phyloP scores from a whole-genome alignment of 305 asterid genomes.

The Ajuga reptans region DNA sequence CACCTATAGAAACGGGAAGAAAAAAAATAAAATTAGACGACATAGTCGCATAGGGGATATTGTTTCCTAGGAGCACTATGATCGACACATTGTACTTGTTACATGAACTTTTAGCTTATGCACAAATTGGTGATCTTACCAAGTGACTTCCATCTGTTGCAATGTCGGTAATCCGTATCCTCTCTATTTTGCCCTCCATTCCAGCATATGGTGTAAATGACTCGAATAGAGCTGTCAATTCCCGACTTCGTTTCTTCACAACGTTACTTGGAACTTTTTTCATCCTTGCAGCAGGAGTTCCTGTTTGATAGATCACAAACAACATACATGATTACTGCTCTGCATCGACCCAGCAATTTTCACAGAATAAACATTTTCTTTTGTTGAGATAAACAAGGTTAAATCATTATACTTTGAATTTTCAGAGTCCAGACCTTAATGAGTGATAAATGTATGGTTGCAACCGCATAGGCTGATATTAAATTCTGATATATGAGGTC shows the following conservation, averaged over 20 bases:
- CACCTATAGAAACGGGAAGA: slow-evolving; percentile 42
- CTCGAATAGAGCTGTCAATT: slow-evolving; percentile 72
- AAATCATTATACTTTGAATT: neutral
- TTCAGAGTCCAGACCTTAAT: neutral
- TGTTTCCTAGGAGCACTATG: neutral
- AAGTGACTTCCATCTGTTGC: slow-evolving; percentile 25
- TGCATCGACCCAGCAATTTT: neutral
- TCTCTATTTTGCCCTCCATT: slow-evolving; percentile 76
- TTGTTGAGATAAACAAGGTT: no score
- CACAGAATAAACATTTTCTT: neutral
- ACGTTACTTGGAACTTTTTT: slow-evolving; percentile 71
- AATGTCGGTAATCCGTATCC: slow-evolving; percentile 82
- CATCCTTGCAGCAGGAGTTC: slow-evolving; percentile 39
- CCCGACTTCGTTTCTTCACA: slow-evolving; percentile 45
- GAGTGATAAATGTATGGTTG: neutral
- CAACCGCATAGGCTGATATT: neutral
- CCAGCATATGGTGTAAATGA: slow-evolving; percentile 75
- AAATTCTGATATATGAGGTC: neutral
- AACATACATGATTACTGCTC: neutral
- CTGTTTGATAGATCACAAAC: slow-evolving; percentile 2
- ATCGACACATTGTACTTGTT: neutral
- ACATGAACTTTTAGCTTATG: neutral
- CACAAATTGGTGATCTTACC: slow-evolving; percentile 12
- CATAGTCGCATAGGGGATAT: neutral
- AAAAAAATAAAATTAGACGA: neutral